Evolutionary conservation across 2,329 filamentous ascomycete genomes (phyloP).

Genomic region (Raffaelea deltoideospora): DNA sequence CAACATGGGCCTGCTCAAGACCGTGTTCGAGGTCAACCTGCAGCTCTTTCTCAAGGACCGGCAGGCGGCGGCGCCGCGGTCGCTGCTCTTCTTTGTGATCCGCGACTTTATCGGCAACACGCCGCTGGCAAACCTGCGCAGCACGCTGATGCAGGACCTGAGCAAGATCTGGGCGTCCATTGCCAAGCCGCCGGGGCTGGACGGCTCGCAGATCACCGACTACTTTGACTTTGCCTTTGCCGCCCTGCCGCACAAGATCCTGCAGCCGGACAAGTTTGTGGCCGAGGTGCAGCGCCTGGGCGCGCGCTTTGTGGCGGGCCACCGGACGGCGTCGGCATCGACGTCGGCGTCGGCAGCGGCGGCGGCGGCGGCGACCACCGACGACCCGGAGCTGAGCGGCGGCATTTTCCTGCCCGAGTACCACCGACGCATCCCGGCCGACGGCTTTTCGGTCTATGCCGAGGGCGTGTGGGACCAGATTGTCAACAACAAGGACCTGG

Average conservation of each 20-base stretch:
- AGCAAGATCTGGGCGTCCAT: slow-evolving; percentile 85
- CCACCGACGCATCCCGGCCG: slow-evolving; percentile 86
- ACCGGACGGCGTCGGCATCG: slow-evolving; percentile 36
- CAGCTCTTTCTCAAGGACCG: slow-evolving; percentile 94
- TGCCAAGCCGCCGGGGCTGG: slow-evolving; percentile 78
- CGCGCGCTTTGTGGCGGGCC: slow-evolving; percentile 67
- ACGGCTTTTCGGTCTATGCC: slow-evolving; percentile 91
- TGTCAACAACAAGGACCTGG: slow-evolving; percentile 94
- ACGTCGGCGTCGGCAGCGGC: background rate
- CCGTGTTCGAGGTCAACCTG: slow-evolving; percentile 96
- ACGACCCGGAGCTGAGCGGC: slow-evolving; percentile 61
- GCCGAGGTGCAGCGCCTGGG: slow-evolving; percentile 67
- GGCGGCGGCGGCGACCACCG: slow-evolving; percentile 18
- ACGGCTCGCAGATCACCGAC: slow-evolving; percentile 80
- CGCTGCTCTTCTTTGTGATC: slow-evolving; percentile 95
- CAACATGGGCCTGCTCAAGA: slow-evolving; percentile 97
- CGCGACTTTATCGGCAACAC: slow-evolving; percentile 91
- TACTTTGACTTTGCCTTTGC: slow-evolving; percentile 99
- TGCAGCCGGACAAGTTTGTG: slow-evolving; percentile 84
- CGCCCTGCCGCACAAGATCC: slow-evolving; percentile 87
- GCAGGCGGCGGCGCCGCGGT: slow-evolving; percentile 77
- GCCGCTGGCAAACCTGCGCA: slow-evolving; percentile 75
- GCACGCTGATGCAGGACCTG: slow-evolving; percentile 80
- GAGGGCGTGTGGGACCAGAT: slow-evolving; percentile 97
- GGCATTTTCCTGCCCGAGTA: slow-evolving; percentile 88